Percentiles rank a stretch among this genome's conserved stretches.
These are phyloP conservation scores for Lolium multiflorum DNA, from an alignment of 176 grass and related monocot genomes.

Conservation along the genomic window DNA sequence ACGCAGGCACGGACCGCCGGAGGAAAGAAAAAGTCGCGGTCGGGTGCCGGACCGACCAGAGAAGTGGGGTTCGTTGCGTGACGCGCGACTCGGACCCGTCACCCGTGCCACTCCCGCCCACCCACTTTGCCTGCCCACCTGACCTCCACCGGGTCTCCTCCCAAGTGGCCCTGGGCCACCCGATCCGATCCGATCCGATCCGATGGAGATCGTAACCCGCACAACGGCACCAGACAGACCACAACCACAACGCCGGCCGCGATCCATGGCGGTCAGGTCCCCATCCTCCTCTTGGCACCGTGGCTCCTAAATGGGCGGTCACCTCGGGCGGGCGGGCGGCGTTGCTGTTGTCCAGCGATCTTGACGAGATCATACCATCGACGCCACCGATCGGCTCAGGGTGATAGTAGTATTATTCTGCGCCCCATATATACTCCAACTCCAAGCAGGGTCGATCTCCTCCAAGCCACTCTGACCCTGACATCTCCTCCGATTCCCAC, in stretches of 20 bases:
- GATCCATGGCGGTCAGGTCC: background rate
- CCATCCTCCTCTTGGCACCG: background rate
- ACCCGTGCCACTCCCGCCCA: background rate
- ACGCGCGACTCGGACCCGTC: background rate
- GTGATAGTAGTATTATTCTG: no score
- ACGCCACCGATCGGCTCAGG: background rate
- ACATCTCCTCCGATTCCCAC: background rate
- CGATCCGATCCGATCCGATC: background rate
- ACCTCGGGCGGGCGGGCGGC: background rate
- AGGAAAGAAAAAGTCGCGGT: background rate
- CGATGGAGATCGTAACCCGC: background rate
- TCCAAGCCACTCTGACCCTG: background rate
- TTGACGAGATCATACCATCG: conserved; percentile 14
- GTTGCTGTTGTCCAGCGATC: background rate
- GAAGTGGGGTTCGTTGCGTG: background rate
- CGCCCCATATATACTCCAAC: background rate
- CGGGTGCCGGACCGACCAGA: background rate
- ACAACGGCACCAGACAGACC: background rate
- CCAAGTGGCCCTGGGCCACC: background rate
- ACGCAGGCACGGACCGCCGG: no score
- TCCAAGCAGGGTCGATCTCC: background rate
- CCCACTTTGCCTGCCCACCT: background rate
- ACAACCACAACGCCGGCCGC: background rate
- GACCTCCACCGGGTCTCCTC: background rate
- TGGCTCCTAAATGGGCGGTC: conserved; percentile 13